Evolutionary conservation across 805 yeast genomes (phyloP).

Genomic region (Monosporozyma aerobia): DNA sequence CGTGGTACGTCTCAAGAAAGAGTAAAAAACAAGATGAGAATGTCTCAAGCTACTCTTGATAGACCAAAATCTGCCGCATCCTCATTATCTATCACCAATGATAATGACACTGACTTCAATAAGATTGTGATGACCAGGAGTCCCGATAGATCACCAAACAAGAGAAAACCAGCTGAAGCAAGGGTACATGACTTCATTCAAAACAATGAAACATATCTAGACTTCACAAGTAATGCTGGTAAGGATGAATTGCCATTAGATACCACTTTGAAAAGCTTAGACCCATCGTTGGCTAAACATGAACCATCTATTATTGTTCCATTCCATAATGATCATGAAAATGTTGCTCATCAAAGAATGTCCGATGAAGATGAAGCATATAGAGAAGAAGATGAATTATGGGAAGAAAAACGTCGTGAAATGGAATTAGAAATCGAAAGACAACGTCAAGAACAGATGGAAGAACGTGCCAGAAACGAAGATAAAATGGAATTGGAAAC

Average conservation of each 20-base stretch:
- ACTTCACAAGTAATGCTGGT: slow-evolving; percentile 22
- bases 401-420: slow-evolving; percentile 13
- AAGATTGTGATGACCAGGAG: slow-evolving; percentile 3
- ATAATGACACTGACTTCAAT: neutral
- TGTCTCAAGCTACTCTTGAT: neutral
- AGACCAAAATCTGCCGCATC: neutral
- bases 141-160: slow-evolving; percentile 2
- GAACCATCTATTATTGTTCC: slow-evolving; percentile 1
- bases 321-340: neutral
- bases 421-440: slow-evolving; percentile 12
- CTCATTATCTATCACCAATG: neutral
- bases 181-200: slow-evolving; percentile 21
- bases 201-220: slow-evolving; percentile 21
- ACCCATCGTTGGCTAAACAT: slow-evolving; percentile 2
- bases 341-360: neutral
- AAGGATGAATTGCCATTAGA: slow-evolving; percentile 13
- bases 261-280: slow-evolving; percentile 4
- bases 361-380: slow-evolving; percentile 8
- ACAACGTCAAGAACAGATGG: slow-evolving; percentile 5
- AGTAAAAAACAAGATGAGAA: neutral
- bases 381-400: slow-evolving; percentile 12
- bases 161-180: slow-evolving; percentile 8
- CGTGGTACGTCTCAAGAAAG: neutral
- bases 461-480: neutral
- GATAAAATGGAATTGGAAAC: neutral